These are phyloP conservation scores for Murraya koenigii DNA, from an alignment of 345 rosid species.

Conservation along the genomic window DNA sequence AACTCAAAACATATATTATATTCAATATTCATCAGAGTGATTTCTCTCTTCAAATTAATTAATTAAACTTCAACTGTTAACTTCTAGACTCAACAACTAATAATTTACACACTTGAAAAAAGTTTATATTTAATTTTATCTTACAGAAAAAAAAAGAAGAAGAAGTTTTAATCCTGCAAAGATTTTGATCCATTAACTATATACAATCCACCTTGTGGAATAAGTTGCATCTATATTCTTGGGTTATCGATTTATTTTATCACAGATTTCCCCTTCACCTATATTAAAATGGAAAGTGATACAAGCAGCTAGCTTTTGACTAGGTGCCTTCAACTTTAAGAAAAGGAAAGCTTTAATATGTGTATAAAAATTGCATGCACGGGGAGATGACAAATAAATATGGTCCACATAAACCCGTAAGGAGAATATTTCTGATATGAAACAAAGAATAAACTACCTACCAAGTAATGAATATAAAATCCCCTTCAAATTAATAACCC, in stretches of 20 bases:
- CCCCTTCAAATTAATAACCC: not conserved
- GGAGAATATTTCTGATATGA: not conserved
- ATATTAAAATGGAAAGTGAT: not conserved
- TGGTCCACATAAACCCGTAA: not conserved
- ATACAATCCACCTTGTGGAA: not conserved
- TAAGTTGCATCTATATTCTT: not conserved
- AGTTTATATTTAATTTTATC: too few relatives aligned
- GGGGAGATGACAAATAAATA: not conserved
- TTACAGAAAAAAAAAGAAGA: too few relatives aligned
- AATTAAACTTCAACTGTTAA: too few relatives aligned
- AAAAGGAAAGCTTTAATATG: not conserved
- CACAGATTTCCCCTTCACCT: not conserved
- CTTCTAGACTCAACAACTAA: too few relatives aligned
- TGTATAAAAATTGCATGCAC: not conserved
- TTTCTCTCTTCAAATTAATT: too few relatives aligned
- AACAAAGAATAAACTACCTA: slow-evolving; percentile 6
- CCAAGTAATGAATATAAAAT: slow-evolving; percentile 17
- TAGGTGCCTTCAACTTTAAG: not conserved
- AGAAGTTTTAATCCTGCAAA: too few relatives aligned
- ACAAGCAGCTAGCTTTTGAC: not conserved
- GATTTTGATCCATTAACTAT: too few relatives aligned
- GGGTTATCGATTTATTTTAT: not conserved
- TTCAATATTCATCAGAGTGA: too few relatives aligned
- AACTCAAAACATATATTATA: too few relatives aligned
- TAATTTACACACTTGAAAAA: too few relatives aligned